phyloP scores from a whole-genome alignment of 1,284 basidiomycete genomes.

The Phellopilus nigrolimitatus region DNA sequence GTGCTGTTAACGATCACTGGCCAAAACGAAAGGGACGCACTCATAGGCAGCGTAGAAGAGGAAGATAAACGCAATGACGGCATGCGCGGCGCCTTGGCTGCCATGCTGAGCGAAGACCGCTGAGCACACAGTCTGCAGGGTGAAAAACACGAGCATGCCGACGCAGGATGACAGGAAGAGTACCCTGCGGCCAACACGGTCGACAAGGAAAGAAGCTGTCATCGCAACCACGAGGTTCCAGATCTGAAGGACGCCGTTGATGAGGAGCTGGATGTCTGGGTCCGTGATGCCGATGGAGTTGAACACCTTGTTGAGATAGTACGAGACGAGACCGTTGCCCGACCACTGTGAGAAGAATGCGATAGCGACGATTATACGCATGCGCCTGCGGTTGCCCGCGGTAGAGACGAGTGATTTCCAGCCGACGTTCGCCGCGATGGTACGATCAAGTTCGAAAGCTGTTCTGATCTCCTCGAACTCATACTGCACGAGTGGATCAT shows the following conservation, averaged over 20 bases:
- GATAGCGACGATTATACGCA: constrained; percentile 62
- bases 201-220: constrained; percentile 50
- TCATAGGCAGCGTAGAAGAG: constrained; percentile 67
- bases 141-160: constrained; percentile 73
- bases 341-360: constrained; percentile 72
- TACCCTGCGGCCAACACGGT: constrained; percentile 54
- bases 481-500: constrained; percentile 66
- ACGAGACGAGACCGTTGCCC: no score
- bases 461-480: constrained; percentile 75
- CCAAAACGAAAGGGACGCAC: constrained; percentile 31
- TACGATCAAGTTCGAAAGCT: constrained; percentile 58
- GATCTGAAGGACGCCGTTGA: constrained; percentile 54
- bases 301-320: constrained; percentile 71
- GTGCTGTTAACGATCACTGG: background rate
- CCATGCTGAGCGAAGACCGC: constrained; percentile 50
- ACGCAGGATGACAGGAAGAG: constrained; percentile 56
- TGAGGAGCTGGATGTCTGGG: constrained; percentile 45
- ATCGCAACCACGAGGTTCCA: constrained; percentile 69
- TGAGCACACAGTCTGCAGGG: constrained; percentile 68
- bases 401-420: constrained; percentile 57
- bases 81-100: constrained; percentile 45
- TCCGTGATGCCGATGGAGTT: constrained; percentile 64
- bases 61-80: constrained; percentile 74
- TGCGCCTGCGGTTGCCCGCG: constrained; percentile 60
- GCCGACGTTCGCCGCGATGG: constrained; percentile 49